Evolutionary conservation across 192 early-diverging fungal species (phyloP), one percentile per base, ranked within the genome.

Genomic region (Coemansia sp.): DNA sequence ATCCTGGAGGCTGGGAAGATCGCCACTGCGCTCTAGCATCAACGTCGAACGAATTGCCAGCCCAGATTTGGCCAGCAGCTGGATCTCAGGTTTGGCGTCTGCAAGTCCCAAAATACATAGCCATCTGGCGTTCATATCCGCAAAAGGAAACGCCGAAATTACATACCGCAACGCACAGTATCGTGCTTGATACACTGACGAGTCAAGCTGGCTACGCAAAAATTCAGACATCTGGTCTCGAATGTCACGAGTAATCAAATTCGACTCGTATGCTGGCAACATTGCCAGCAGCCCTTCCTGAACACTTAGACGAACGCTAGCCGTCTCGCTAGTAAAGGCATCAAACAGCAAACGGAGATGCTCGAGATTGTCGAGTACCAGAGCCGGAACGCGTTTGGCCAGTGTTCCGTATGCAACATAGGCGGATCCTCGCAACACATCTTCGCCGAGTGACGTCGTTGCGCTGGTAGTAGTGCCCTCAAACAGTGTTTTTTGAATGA

Each of bases 331-430:
- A 11, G 29, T 45, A 55, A 98, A 65, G 11, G 90, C 87, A 0
- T 67, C 85, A 71, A 98, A 95, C 64, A 96, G 86, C 4, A 69
- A 57, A 2, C 79, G 64, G 5, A 94, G 54, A 17, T 94, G 83
- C 0, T 77, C 57, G 29, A 89, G 58, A 60, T 93, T 89, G 29
- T 75, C 76, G 5, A 77, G 69, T n/a, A 88, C 87, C 12, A 92
- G 64, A 23, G 80, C 69, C 1, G 94, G 92, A 2, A 87, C 91
- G 73, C 89, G 83, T 57, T 87, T 89, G 0, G 86, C 86, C 12
- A 98, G 69, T 17, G 91, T 63, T 10, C 94, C 92, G 54, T 90
- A 83, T 1, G 92, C 89, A 32, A 93, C 90, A 72, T 92, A 98
- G 0, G 94, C 92, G 59, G 88, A 90, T 6, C 93, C 93, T 19